Evolutionary conservation across 164 flowering plant genomes (phyloP).

Genomic region (Paratinospora sagittata): DNA sequence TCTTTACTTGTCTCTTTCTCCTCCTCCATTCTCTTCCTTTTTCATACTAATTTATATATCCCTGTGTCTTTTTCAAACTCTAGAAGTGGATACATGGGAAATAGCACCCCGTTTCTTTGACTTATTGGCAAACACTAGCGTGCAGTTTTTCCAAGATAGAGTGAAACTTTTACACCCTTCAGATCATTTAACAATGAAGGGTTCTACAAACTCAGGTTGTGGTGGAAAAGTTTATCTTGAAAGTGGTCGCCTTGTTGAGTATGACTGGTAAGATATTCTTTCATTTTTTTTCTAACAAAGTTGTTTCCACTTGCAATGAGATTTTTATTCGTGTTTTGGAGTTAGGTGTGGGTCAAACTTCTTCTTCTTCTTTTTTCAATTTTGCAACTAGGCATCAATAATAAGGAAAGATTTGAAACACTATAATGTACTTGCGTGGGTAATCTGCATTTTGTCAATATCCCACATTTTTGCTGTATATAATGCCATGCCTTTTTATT

Average conservation of each 20-base stretch:
- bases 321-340: background rate
- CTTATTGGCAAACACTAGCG: conserved; percentile 60
- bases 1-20: background rate
- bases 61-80: conserved; percentile 19
- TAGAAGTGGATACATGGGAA: conserved; percentile 99
- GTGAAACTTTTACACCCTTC: conserved; percentile 59
- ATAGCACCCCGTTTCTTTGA: conserved; percentile 94
- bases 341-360: background rate
- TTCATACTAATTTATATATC: background rate
- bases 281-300: background rate
- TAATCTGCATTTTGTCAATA: background rate
- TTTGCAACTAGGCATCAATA: too few species aligned
- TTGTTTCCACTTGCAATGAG: background rate
- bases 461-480: background rate
- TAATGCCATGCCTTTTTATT: too few species aligned
- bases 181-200: conserved; percentile 46
- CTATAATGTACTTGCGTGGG: too few species aligned
- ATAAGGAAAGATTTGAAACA: background rate
- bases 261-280: conserved; percentile 74
- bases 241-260: conserved; percentile 78
- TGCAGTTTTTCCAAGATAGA: conserved; percentile 72
- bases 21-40: background rate
- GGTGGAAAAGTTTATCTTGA: conserved; percentile 84
- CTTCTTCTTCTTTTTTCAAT: too few species aligned
- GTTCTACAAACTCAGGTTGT: conserved; percentile 28